Evolutionary conservation across 2,329 filamentous ascomycete genomes (phyloP).

Genomic region (Fusarium sp.): DNA sequence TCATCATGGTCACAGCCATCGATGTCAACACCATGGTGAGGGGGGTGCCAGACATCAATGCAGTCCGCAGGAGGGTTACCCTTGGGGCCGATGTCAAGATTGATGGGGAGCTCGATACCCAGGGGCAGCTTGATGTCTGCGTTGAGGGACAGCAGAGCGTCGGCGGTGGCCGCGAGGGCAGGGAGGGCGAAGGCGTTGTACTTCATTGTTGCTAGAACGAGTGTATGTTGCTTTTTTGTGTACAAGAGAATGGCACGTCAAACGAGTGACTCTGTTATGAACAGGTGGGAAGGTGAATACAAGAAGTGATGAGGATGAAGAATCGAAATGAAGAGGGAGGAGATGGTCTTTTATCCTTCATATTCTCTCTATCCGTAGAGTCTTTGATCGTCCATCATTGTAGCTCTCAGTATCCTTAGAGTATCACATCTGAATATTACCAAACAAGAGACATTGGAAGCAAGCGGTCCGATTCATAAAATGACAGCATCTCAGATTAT

Average conservation of each 20-base stretch:
- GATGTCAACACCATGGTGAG: slow-evolving; percentile 51
- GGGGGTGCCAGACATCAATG: slow-evolving; percentile 52
- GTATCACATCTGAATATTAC: background rate
- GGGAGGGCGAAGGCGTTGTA: slow-evolving; percentile 35
- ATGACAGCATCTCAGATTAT: background rate
- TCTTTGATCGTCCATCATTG: background rate
- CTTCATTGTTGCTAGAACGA: slow-evolving; percentile 20
- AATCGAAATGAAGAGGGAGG: background rate
- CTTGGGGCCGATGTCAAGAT: slow-evolving; percentile 8
- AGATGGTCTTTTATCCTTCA: slow-evolving; percentile 14
- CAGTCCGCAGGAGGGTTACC: slow-evolving; percentile 40
- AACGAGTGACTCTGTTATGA: slow-evolving; percentile 29
- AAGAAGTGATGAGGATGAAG: slow-evolving; percentile 10
- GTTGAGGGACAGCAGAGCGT: slow-evolving; percentile 21
- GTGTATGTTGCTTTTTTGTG: background rate
- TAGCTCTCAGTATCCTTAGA: background rate
- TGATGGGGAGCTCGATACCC: slow-evolving; percentile 11
- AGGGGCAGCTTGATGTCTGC: slow-evolving; percentile 21
- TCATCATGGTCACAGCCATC: slow-evolving; percentile 51
- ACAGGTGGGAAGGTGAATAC: slow-evolving; percentile 15
- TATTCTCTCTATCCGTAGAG: background rate
- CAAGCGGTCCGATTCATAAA: background rate
- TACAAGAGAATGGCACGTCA: slow-evolving; percentile 16
- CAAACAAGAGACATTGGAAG: background rate
- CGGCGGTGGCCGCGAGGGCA: slow-evolving; percentile 34